phyloP scores from a whole-genome alignment of 2,329 filamentous ascomycete species.

The Cercospora canescens region DNA sequence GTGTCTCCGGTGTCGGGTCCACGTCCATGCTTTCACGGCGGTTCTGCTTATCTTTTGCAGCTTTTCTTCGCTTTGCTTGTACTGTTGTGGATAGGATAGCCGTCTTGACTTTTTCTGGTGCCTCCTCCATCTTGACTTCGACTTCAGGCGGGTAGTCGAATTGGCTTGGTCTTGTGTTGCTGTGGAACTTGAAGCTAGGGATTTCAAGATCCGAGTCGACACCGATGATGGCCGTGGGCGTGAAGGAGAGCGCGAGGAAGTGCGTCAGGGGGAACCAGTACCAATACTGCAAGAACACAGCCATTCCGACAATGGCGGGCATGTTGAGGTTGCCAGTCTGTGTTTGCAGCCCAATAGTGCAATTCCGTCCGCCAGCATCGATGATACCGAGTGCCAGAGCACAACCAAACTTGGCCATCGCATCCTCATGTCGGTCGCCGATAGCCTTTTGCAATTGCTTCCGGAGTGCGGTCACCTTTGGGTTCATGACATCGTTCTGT shows the following conservation, averaged over 20 bases:
- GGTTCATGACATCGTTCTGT: slow-evolving; percentile 98
- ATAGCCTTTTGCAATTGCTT: slow-evolving; percentile 95
- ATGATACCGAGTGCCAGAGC: slow-evolving; percentile 95
- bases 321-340: slow-evolving; percentile 99
- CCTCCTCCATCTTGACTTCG: slow-evolving; percentile 91
- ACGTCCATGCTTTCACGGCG: slow-evolving; percentile 94
- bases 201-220: slow-evolving; percentile 93
- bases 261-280: slow-evolving; percentile 99
- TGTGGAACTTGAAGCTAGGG: slow-evolving; percentile 92
- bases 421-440: slow-evolving; percentile 92
- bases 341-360: slow-evolving; percentile 95
- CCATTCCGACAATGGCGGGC: slow-evolving; percentile 96
- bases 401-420: slow-evolving; percentile 98
- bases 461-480: slow-evolving; percentile 86
- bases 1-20: slow-evolving; percentile 74
- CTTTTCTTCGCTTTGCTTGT: slow-evolving; percentile 90
- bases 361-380: slow-evolving; percentile 95
- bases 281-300: slow-evolving; percentile 99
- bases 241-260: slow-evolving; percentile 93
- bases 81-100: slow-evolving; percentile 95
- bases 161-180: slow-evolving; percentile 87
- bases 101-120: slow-evolving; percentile 89
- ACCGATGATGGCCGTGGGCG: slow-evolving; percentile 93
- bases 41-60: slow-evolving; percentile 89
- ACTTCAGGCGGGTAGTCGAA: slow-evolving; percentile 98